Conservation (phyloP, 306 rosid species). For the Cucumis melo region DNA sequence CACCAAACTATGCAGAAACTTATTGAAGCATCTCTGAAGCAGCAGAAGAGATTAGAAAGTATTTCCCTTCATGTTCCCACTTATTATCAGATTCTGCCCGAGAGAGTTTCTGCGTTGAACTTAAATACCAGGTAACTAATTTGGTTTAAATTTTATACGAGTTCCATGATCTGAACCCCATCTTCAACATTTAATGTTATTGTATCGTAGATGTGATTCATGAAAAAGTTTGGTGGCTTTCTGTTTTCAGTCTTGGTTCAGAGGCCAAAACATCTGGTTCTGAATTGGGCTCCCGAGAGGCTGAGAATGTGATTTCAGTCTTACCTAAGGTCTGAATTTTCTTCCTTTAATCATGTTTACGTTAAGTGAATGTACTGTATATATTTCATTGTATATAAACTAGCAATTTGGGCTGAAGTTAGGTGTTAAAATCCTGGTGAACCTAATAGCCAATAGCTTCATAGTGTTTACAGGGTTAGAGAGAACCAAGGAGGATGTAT, state of each 20-base stretch:
- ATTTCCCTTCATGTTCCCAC: slow-evolving; percentile 45
- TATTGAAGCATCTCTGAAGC: slow-evolving; percentile 47
- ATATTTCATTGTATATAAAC: background rate
- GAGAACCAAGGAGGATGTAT: background rate
- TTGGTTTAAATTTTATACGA: background rate
- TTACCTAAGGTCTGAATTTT: slow-evolving; percentile 45
- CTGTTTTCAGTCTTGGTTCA: slow-evolving; percentile 35
- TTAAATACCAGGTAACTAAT: slow-evolving; percentile 36
- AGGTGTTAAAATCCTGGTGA: background rate
- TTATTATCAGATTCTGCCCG: slow-evolving; percentile 20
- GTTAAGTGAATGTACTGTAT: background rate
- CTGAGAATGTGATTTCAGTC: slow-evolving; percentile 38
- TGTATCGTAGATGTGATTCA: background rate
- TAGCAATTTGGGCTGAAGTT: background rate
- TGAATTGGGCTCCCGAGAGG: slow-evolving; percentile 30
- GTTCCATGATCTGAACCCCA: background rate
- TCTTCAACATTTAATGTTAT: background rate
- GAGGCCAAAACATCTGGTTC: slow-evolving; percentile 35
- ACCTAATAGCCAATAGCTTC: background rate
- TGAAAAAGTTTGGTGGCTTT: slow-evolving; percentile 7
- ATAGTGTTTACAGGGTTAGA: background rate
- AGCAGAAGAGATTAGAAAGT: slow-evolving; percentile 72
- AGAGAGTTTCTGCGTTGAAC: slow-evolving; percentile 25
- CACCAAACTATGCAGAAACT: slow-evolving; percentile 40
- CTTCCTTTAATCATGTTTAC: background rate